Percentiles rank a stretch among this genome's conserved stretches.
Evolutionary conservation across 2,329 filamentous ascomycete species (phyloP).

Genomic region (Nemania abortiva): DNA sequence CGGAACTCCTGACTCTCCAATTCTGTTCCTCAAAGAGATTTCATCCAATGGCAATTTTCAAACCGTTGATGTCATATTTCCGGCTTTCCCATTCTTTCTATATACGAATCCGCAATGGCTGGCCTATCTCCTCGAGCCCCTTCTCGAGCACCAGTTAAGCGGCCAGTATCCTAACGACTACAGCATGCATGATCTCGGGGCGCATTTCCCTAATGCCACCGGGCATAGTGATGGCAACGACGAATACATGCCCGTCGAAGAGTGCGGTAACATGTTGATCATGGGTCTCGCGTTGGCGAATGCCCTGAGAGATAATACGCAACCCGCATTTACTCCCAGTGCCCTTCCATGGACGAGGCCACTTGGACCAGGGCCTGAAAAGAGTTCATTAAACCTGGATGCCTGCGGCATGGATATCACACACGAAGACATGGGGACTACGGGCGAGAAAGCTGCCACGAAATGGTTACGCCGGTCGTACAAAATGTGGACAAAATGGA

Average conservation of each 20-base stretch:
- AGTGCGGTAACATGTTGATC: conserved; percentile 81
- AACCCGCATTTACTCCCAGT: conserved; percentile 68
- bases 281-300: conserved; percentile 84
- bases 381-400: conserved; percentile 43
- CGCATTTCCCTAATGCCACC: conserved; percentile 81
- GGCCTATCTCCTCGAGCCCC: conserved; percentile 81
- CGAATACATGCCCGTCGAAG: conserved; percentile 81
- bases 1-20: conserved; percentile 76
- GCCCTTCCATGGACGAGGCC: conserved; percentile 35
- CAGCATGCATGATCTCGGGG: conserved; percentile 81
- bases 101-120: conserved; percentile 87
- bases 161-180: conserved; percentile 87
- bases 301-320: conserved; percentile 73
- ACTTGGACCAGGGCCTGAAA: conserved; percentile 36
- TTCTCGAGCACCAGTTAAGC: conserved; percentile 84
- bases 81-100: conserved; percentile 85
- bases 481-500: conserved; percentile 80
- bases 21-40: conserved; percentile 87
- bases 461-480: conserved; percentile 67
- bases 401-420: conserved; percentile 67
- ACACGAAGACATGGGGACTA: conserved; percentile 66
- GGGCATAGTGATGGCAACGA: conserved; percentile 76
- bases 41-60: conserved; percentile 88
- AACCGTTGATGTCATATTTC: conserved; percentile 90
- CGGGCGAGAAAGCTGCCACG: conserved; percentile 56